Evolutionary conservation across 805 yeast species (phyloP).

Genomic region (Yamadazyma kitorensis): DNA sequence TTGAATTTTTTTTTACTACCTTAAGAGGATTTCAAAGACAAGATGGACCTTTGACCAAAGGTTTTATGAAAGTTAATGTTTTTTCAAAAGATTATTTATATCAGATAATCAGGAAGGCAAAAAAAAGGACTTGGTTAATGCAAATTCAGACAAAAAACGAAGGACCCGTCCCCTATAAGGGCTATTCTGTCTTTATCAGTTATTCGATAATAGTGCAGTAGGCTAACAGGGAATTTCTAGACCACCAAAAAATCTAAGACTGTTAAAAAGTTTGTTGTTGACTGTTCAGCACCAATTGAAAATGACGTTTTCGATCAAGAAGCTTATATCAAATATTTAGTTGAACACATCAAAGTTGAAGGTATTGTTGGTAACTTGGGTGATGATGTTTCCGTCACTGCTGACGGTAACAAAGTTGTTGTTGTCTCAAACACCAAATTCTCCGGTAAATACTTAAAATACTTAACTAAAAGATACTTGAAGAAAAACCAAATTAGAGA

Average conservation of each 20-base stretch:
- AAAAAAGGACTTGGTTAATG: no score
- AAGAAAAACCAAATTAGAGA: slow-evolving; percentile 99
- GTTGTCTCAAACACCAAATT: slow-evolving; percentile 91
- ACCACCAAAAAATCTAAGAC: slow-evolving; percentile 68
- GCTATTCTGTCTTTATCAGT: slow-evolving; percentile 45
- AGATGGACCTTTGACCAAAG: no score
- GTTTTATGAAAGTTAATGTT: no score
- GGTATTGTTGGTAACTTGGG: slow-evolving; percentile 96
- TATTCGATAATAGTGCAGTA: slow-evolving; percentile 55
- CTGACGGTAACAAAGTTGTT: slow-evolving; percentile 84
- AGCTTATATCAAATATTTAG: slow-evolving; percentile 95
- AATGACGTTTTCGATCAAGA: slow-evolving; percentile 97
- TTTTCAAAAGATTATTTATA: no score
- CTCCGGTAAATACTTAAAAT: slow-evolving; percentile 99
- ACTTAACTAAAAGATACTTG: slow-evolving; percentile 99
- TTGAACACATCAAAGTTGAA: slow-evolving; percentile 99
- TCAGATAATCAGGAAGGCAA: no score
- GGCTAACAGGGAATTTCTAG: slow-evolving; percentile 62
- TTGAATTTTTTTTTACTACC: no score
- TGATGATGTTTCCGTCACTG: slow-evolving; percentile 82
- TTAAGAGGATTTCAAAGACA: no score
- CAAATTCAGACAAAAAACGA: no score
- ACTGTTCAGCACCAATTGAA: slow-evolving; percentile 95
- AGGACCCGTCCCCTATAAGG: slow-evolving; percentile 42
- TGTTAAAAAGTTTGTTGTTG: slow-evolving; percentile 90